Base-by-base conservation (phyloP, 1,139 yeast species). In the Zygoascus hellenicus region DNA sequence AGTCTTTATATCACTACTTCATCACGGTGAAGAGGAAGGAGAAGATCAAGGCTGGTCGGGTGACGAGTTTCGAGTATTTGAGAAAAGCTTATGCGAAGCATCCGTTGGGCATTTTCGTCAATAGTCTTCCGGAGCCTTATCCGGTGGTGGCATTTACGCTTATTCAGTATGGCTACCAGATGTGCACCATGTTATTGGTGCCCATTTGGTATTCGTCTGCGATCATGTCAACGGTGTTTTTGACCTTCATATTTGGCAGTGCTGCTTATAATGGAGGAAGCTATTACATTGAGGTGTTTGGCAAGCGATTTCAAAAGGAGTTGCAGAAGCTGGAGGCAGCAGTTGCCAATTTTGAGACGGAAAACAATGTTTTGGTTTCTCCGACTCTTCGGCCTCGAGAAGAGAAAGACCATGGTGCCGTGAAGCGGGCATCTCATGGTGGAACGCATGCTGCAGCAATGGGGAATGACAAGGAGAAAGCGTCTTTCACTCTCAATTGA, bases 221-320 rank as follows among this genome's bases (percentile, higher is more conserved):
- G 58, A 69, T 71, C 48, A 76, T 85, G 1, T 87, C 95, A 38
- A 80, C 83, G 0, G 58, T 74, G 1, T 90, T 89, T 62, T 76
- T 92, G 52, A 66, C 80, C 2, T 72, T 76, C 48, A 87, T 92
- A 26, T 88, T 89, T 58, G 66, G 81, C 33, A 77, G 81, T 68
- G 95, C 97, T 2, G 75, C 89, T 43, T 87, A 84, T 64, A 90
- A 92, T 57, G 98, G 98, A 31, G 97, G 97, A 1, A 87, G 96
- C 0, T 92, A 87, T 62, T 92, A 92, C 62, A 76, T 92, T 50
- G 97, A 92, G 61, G 83, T 84, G 38, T 92, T 90, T 67, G 97
- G 50, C 38, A 85, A 83, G 61, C 75, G 88, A 59, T 81, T 85
- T 66, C 95, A 82, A 60, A 87, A 83, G 59, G 96, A 92, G 63